These are phyloP conservation scores for Xylariomycetidae sp. DNA, from an alignment of 2,329 filamentous ascomycete genomes.

Conservation along the genomic window DNA sequence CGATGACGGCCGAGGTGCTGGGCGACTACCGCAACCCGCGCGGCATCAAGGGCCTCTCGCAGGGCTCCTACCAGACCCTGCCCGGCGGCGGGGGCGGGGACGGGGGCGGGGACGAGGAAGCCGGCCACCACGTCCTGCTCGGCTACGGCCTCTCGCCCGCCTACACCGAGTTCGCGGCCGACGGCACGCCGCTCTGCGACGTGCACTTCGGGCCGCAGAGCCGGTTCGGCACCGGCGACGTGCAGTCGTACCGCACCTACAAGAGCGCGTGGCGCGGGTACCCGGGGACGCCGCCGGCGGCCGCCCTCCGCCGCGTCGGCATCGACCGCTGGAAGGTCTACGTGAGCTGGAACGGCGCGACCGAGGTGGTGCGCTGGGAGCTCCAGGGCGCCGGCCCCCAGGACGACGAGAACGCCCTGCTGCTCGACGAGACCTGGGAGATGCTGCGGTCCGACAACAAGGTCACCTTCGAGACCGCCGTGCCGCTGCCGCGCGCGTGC, in stretches of 20 bases:
- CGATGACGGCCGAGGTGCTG: constrained; percentile 29
- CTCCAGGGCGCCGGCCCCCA: constrained; percentile 30
- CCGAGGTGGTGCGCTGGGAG: constrained; percentile 29
- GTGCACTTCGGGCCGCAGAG: constrained; percentile 15
- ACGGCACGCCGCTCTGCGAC: constrained; percentile 19
- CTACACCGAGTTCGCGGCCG: constrained; percentile 21
- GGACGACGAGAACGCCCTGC: constrained; percentile 13
- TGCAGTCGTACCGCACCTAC: constrained; percentile 24
- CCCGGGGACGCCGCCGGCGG: constrained; percentile 14
- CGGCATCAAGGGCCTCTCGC: constrained; percentile 32
- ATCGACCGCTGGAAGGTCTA: constrained; percentile 22
- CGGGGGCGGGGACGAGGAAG: too few relatives aligned
- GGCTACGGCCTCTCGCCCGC: constrained; percentile 31
- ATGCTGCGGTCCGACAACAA: constrained; percentile 15
- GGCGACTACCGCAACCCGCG: constrained; percentile 32
- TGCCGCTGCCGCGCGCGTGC: constrained; percentile 15
- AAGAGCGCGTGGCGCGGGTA: constrained; percentile 22
- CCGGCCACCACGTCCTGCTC: constrained; percentile 37
- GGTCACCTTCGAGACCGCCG: constrained; percentile 31
- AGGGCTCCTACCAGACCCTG: constrained; percentile 38
- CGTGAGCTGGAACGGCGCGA: constrained; percentile 33
- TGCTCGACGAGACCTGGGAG: constrained; percentile 11
- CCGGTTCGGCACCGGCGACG: constrained; percentile 13
- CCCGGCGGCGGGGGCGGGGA: too few relatives aligned
- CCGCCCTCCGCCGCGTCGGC: constrained; percentile 16